Base-by-base conservation (phyloP, 106 monocot genomes). In the Gastrodia elata region DNA sequence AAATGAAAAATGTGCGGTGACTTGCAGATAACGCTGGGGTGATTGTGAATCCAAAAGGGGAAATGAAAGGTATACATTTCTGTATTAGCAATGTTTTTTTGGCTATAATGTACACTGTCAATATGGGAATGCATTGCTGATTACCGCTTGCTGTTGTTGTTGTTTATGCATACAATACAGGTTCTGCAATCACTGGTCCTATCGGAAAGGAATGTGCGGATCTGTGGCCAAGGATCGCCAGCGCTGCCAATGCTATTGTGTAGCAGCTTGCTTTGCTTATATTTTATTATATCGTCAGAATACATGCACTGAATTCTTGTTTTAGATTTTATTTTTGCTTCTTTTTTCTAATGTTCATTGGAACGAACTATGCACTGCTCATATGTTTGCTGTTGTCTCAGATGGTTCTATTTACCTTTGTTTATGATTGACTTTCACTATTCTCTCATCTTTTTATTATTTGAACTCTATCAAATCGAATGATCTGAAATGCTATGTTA, bases 11-110 rank as follows among this genome's bases (percentile, higher is more conserved):
- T 67, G 37, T 67, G 37, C n/a, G 18, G 14, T 69, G 0, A 20
- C 15, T 9, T 72, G 72, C 72, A 78, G 78, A 78, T 71, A 78
- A 78, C 64, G 78, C 78, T 46, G 78, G 78, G 3, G 78, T 78
- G 0, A 78, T 78, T 24, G 78, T 78, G 65, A 78, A 78, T 48
- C 78, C 78, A 4, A 78, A 78, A 42, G 78, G 72, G 33, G 78
- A 78, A 59, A 78, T 78, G 78, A 78, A 78, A 72, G 78, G 76
- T 76, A 27, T 24, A 38, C 41, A 9, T 26, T 8, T 0, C 22
- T 64, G 8, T 64, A 28, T 22, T 13, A 14, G 44, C 44, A 14
- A 44, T 2, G 4, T 42, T 42, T 42, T 42, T 42, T 42, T 52
- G 0, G 4, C 6, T 1, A n/a, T 52, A 4, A n/a, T 22, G 18